Evolutionary conservation across 768 basidiomycete species (phyloP), one percentile per base, ranked within the genome.

Genomic region (Auricularia auricula-judae): DNA sequence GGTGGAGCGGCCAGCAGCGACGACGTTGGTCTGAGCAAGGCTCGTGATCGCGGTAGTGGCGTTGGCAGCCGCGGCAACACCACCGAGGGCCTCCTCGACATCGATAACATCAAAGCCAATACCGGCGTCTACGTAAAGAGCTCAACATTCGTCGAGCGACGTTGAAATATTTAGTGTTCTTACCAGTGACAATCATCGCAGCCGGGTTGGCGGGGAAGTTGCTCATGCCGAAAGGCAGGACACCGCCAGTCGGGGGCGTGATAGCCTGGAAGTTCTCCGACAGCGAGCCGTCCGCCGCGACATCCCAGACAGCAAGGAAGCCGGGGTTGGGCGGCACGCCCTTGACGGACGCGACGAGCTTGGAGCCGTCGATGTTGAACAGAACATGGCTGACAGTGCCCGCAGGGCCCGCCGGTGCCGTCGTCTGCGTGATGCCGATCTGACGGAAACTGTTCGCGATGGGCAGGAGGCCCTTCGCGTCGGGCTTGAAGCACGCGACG

Each of bases 241-340:
- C 70, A 4, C 81, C 82, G 36, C 80, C 79, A 16, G 67, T 63
- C 2, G 76, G 67, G 12, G 79, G 76, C 21, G 72, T 68, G 35
- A 80, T 67, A 8, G 73, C 70, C 64, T 70, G 71, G 72, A 78
- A 78, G 63, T 79, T 72, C 39, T 68, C 39, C 2, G 81, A 81
- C 43, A 83, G 76, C 11, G 77, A 75, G n/a, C 79, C 80, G 21
- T 39, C 35, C 64, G 80, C 77, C 12, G 65, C 59, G 8, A 72
- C 74, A 64, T 81, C 78, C 79, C 80, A 84, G 14, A 77, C 74
- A 11, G 82, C 82, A 64, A 84, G 73, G 73, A 80, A 81, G 29
- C 81, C 67, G 35, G 79, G 79, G 23, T 74, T 74, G 2, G 80
- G 77, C 14, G 81, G 80, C 18, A 75, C 67, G 29, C 81, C 82